phyloP scores from a whole-genome alignment of 169 alveolate species.

The Eimeria mitis region DNA sequence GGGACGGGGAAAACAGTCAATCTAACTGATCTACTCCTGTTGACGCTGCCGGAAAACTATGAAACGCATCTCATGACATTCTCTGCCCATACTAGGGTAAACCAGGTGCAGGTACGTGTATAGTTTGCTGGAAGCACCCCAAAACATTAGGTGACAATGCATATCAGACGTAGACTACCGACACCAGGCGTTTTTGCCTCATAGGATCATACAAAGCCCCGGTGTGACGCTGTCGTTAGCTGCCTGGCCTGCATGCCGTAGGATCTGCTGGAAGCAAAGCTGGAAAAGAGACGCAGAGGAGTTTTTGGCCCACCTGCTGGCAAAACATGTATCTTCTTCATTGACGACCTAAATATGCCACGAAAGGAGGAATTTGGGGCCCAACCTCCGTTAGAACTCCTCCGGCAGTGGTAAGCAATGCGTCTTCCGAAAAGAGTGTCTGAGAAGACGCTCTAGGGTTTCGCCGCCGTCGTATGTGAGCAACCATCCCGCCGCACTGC shows the following conservation, averaged over 20 bases:
- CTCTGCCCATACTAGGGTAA: conserved; percentile 97
- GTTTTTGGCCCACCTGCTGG: conserved; percentile 95
- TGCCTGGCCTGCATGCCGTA: conserved; percentile 92
- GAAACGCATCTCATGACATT: conserved; percentile 93
- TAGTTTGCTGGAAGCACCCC: not conserved
- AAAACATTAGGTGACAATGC: not conserved
- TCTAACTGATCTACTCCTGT: conserved; percentile 89
- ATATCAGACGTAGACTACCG: not conserved
- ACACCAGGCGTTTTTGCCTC: not conserved
- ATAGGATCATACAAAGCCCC: conserved; percentile 73
- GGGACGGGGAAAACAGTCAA: conserved; percentile 96
- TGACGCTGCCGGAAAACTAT: conserved; percentile 86
- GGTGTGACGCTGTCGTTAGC: conserved; percentile 94
- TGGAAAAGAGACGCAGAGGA: conserved; percentile 94
- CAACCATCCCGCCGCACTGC: not conserved
- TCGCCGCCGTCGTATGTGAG: not conserved
- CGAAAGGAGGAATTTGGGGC: conserved; percentile 97
- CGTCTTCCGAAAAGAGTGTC: not conserved
- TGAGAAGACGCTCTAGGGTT: not conserved
- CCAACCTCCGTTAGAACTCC: conserved; percentile 96
- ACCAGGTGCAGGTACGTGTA: conserved; percentile 91
- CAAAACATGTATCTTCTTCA: conserved; percentile 93
- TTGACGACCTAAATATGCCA: conserved; percentile 98
- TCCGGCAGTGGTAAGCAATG: conserved; percentile 93
- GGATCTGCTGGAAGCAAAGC: conserved; percentile 95